Evolutionary conservation across 805 yeast genomes (phyloP).

Genomic region (Osmozyma mogii): DNA sequence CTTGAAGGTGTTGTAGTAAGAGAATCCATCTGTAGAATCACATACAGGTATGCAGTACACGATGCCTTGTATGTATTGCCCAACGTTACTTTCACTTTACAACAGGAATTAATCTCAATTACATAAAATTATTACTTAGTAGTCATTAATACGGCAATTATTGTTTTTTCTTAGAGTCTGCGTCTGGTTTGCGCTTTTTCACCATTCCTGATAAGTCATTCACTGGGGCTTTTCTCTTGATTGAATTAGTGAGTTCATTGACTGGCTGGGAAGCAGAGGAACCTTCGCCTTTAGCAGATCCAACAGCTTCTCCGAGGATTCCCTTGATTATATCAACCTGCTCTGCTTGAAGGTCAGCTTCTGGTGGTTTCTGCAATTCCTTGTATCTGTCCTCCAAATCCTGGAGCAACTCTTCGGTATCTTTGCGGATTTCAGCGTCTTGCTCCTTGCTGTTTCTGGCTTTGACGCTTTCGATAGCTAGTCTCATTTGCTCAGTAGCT

Average conservation of each 20-base stretch:
- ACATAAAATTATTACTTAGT: too few species aligned
- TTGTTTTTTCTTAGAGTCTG: too few species aligned
- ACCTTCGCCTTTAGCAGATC: slow-evolving; percentile 4
- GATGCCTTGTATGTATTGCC: too few species aligned
- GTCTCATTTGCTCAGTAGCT: slow-evolving; percentile 47
- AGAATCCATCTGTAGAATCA: too few species aligned
- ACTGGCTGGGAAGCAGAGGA: slow-evolving; percentile 2
- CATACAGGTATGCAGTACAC: too few species aligned
- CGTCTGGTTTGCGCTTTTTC: slow-evolving; percentile 37
- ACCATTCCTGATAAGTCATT: slow-evolving; percentile 61
- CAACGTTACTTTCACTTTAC: too few species aligned
- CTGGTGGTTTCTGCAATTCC: slow-evolving; percentile 48
- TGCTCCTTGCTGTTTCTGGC: slow-evolving; percentile 32
- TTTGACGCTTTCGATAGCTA: slow-evolving; percentile 41
- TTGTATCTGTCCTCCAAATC: slow-evolving; percentile 50
- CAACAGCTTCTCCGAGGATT: slow-evolving; percentile 41
- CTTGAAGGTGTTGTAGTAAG: too few species aligned
- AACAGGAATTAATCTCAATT: too few species aligned
- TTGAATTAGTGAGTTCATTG: too few species aligned
- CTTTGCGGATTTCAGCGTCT: slow-evolving; percentile 34
- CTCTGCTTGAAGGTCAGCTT: slow-evolving; percentile 40
- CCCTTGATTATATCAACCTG: slow-evolving; percentile 49
- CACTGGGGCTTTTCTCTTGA: slow-evolving; percentile 19
- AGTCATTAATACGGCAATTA: too few species aligned
- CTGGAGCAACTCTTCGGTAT: slow-evolving; percentile 40